A percentile compares a stretch with the other conserved stretches of the same genome.
phyloP scores from a whole-genome alignment of 306 rosid genomes.

The Cucurbita argyrosperma region DNA sequence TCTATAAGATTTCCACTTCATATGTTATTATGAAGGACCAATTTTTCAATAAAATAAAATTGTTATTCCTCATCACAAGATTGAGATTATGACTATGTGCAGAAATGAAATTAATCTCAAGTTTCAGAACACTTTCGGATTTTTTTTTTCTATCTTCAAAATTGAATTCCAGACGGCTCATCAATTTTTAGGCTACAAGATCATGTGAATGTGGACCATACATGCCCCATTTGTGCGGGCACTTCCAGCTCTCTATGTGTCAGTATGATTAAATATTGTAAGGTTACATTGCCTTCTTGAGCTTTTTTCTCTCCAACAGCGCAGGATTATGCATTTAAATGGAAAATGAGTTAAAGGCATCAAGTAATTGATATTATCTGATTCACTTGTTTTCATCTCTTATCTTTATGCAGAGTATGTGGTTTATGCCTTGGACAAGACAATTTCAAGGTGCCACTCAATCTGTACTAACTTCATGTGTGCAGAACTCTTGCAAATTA shows the following conservation, averaged over 20 bases:
- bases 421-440: slow-evolving; percentile 58
- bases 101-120: not conserved
- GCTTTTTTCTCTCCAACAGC: not conserved
- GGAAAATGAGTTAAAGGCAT: not conserved
- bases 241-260: not conserved
- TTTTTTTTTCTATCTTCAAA: not conserved
- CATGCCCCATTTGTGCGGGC: not conserved
- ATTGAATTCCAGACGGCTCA: not conserved
- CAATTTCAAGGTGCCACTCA: slow-evolving; percentile 58
- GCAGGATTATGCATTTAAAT: not conserved
- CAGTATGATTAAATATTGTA: not conserved
- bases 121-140: not conserved
- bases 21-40: not conserved
- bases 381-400: slow-evolving; percentile 9
- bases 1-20: no score
- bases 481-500: not conserved
- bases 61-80: not conserved
- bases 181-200: not conserved
- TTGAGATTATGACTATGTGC: not conserved
- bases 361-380: not conserved
- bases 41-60: not conserved
- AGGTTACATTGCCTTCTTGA: not conserved
- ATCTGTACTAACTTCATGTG: slow-evolving; percentile 3
- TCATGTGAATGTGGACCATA: not conserved
- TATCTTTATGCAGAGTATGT: slow-evolving; percentile 52